These are phyloP conservation scores for Xylaria acuta DNA, from an alignment of 495 filamentous ascomycete genomes.

Conservation along the genomic window DNA sequence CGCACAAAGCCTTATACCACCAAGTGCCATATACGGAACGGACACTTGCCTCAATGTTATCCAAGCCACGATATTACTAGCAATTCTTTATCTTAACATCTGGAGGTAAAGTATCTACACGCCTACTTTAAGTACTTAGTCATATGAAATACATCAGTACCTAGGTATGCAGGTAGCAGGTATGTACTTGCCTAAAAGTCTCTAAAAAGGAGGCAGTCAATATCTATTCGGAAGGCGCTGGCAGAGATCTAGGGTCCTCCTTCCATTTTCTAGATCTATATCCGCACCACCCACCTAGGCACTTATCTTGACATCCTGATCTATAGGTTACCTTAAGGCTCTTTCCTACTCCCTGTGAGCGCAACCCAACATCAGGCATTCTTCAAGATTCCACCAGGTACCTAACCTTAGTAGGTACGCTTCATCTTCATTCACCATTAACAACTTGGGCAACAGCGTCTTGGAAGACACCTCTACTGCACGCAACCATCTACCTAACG, in stretches of 20 bases:
- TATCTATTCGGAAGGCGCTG: not conserved
- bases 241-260: not conserved
- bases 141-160: not conserved
- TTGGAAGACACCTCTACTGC: not conserved
- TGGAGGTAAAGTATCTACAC: not conserved
- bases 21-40: not conserved
- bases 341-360: not conserved
- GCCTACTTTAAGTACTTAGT: not conserved
- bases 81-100: not conserved
- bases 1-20: not conserved
- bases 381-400: not conserved
- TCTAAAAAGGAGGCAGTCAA: not conserved
- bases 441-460: not conserved
- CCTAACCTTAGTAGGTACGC: no score
- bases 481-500: not conserved
- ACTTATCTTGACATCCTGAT: no score
- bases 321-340: not conserved
- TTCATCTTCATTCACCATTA: not conserved
- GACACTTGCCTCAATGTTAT: not conserved
- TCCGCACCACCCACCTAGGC: not conserved
- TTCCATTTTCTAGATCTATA: not conserved
- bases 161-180: not conserved
- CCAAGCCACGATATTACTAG: not conserved
- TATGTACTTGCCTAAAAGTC: not conserved
- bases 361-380: not conserved